These are phyloP conservation scores for Globisporangium solare DNA, from an alignment of 352 stramenopile species.

Conservation along the genomic window DNA sequence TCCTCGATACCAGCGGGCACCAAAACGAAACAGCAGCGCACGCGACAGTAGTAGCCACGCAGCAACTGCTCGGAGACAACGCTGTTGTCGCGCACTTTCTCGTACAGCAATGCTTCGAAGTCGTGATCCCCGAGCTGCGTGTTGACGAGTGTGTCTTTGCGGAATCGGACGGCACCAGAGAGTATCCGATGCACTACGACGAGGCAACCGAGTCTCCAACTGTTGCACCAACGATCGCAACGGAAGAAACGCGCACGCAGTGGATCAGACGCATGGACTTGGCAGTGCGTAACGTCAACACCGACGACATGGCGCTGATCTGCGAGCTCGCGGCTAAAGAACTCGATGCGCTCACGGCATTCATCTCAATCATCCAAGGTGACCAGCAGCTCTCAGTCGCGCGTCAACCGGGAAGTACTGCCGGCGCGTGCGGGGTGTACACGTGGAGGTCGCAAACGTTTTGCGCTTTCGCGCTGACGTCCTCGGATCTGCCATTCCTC, in stretches of 20 bases:
- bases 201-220: slow-evolving; percentile 23
- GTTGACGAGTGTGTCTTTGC: slow-evolving; percentile 39
- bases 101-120: slow-evolving; percentile 62
- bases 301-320: slow-evolving; percentile 34
- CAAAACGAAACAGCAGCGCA: slow-evolving; percentile 4
- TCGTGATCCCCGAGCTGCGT: slow-evolving; percentile 31
- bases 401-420: slow-evolving; percentile 3
- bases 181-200: slow-evolving; percentile 48
- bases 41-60: background rate
- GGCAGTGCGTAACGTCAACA: slow-evolving; percentile 14
- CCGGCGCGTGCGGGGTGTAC: slow-evolving; percentile 8
- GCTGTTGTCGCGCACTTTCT: slow-evolving; percentile 35
- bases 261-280: slow-evolving; percentile 30
- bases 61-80: background rate
- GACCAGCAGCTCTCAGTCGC: slow-evolving; percentile 25
- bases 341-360: slow-evolving; percentile 29
- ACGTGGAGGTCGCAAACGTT: slow-evolving; percentile 28
- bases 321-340: slow-evolving; percentile 53
- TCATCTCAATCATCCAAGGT: slow-evolving; percentile 28
- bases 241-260: slow-evolving; percentile 26
- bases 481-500: slow-evolving; percentile 29
- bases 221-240: slow-evolving; percentile 17
- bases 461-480: slow-evolving; percentile 31
- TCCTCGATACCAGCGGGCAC: slow-evolving; percentile 13
- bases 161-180: slow-evolving; percentile 30